These are phyloP conservation scores for Fusarium sp. DNA, from an alignment of 2,329 filamentous ascomycete species.

Conservation along the genomic window DNA sequence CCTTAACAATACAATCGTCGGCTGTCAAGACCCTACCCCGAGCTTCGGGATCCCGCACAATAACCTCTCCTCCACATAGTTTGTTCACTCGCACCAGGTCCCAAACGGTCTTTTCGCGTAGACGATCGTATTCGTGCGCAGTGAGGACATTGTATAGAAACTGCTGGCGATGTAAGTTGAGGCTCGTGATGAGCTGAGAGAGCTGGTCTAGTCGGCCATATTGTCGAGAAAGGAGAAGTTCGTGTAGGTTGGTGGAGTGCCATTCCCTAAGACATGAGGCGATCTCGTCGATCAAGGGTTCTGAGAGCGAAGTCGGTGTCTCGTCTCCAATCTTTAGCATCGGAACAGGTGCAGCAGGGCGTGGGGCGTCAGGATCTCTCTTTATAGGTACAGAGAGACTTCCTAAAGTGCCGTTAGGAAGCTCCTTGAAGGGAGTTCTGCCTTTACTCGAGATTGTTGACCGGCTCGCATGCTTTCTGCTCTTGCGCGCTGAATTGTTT, in stretches of 20 bases:
- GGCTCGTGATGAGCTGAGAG: constrained; percentile 82
- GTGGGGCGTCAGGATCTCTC: constrained; percentile 77
- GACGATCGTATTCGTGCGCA: constrained; percentile 80
- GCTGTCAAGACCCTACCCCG: constrained; percentile 89
- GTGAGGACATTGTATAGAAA: constrained; percentile 96
- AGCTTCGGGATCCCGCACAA: constrained; percentile 89
- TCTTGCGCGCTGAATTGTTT: constrained; percentile 56
- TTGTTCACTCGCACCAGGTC: constrained; percentile 95
- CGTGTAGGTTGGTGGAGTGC: constrained; percentile 97
- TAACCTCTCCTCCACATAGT: constrained; percentile 91
- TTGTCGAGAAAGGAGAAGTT: constrained; percentile 85
- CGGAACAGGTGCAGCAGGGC: constrained; percentile 92
- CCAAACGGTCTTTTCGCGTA: constrained; percentile 95
- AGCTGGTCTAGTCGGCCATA: constrained; percentile 87
- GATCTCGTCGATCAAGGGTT: constrained; percentile 97
- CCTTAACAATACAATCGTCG: constrained; percentile 92
- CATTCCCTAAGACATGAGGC: constrained; percentile 96
- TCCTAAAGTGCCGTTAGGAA: constrained; percentile 59
- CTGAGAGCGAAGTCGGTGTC: constrained; percentile 88
- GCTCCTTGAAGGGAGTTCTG: constrained; percentile 55
- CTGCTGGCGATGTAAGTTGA: constrained; percentile 89
- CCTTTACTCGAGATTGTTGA: constrained; percentile 43
- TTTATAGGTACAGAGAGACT: constrained; percentile 64
- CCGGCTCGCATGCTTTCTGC: constrained; percentile 54
- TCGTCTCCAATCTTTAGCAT: constrained; percentile 99